phyloP scores from a whole-genome alignment of 495 filamentous ascomycete genomes.

The Opeltia flavorubescens region DNA sequence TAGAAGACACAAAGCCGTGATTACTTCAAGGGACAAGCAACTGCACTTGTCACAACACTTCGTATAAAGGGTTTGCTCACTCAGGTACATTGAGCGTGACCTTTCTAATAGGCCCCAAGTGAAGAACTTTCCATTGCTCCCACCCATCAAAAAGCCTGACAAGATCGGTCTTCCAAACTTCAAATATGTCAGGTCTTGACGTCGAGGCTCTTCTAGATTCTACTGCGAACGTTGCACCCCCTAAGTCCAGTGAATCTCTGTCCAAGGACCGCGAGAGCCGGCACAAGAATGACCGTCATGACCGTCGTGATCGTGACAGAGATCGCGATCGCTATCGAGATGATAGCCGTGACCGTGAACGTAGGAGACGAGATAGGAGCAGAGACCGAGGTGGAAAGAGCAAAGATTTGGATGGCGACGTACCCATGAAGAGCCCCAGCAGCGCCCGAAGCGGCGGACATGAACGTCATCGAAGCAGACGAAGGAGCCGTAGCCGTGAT shows the following conservation, averaged over 20 bases:
- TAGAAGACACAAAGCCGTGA: too few species aligned
- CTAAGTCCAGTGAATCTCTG: conserved; percentile 37
- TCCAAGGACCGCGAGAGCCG: conserved; percentile 43
- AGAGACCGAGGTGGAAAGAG: conserved; percentile 49
- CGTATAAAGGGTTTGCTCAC: conserved; percentile 18
- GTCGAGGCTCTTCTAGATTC: conserved; percentile 90
- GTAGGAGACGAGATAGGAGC: conserved; percentile 43
- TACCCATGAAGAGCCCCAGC: conserved; percentile 52
- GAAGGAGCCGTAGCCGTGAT: conserved; percentile 68
- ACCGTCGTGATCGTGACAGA: conserved; percentile 35
- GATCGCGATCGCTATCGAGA: conserved; percentile 37
- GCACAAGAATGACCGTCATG: conserved; percentile 38
- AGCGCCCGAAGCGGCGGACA: conserved; percentile 74
- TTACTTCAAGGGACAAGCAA: too few species aligned
- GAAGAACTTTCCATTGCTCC: conserved; percentile 23
- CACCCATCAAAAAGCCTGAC: conserved; percentile 9
- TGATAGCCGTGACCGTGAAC: conserved; percentile 45
- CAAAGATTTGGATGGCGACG: conserved; percentile 48
- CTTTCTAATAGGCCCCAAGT: conserved; percentile 36
- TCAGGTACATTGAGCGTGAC: conserved; percentile 8
- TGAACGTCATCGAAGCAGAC: conserved; percentile 72
- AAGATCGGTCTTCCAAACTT: background rate
- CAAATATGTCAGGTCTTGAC: conserved; percentile 74
- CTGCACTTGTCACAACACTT: background rate
- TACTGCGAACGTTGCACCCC: conserved; percentile 48